Conservation (phyloP, 2,329 filamentous ascomycete species). For the Cercospora zeina region DNA sequence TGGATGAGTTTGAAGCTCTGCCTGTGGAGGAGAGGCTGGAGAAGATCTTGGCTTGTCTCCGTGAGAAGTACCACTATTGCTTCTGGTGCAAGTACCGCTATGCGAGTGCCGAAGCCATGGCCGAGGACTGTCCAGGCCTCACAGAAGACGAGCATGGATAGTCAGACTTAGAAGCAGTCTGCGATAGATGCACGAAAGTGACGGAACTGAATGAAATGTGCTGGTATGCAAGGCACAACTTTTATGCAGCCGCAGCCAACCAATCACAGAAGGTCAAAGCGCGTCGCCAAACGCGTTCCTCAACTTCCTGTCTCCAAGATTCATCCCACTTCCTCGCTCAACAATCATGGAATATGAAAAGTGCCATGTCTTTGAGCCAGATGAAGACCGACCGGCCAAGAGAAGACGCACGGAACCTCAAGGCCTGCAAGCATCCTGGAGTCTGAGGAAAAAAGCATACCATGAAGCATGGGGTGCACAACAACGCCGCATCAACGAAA, state of each 20-base stretch:
- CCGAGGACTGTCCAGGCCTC: conserved; percentile 87
- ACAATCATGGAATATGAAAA: conserved; percentile 52
- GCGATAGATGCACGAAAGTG: background rate
- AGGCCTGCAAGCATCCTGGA: conserved; percentile 42
- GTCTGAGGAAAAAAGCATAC: conserved; percentile 61
- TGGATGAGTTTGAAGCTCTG: conserved; percentile 75
- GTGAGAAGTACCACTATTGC: conserved; percentile 76
- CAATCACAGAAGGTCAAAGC: background rate
- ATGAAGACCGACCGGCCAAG: conserved; percentile 44
- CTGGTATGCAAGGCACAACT: background rate
- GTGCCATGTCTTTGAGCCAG: conserved; percentile 49
- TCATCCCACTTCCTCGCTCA: background rate
- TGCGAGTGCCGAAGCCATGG: conserved; percentile 57
- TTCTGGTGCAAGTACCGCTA: conserved; percentile 95
- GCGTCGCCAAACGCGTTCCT: background rate
- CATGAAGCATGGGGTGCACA: conserved; percentile 64
- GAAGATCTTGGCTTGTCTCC: conserved; percentile 67
- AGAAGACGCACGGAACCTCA: conserved; percentile 41
- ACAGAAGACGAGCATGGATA: conserved; percentile 79
- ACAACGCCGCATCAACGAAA: conserved; percentile 62
- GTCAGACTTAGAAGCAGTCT: background rate
- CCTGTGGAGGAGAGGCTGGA: conserved; percentile 65
- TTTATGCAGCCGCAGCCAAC: background rate
- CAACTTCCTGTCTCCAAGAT: background rate
- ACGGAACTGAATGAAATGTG: too few relatives aligned